phyloP scores from a whole-genome alignment of 1,139 yeast genomes.

The Saccharomycopsis hybrid region DNA sequence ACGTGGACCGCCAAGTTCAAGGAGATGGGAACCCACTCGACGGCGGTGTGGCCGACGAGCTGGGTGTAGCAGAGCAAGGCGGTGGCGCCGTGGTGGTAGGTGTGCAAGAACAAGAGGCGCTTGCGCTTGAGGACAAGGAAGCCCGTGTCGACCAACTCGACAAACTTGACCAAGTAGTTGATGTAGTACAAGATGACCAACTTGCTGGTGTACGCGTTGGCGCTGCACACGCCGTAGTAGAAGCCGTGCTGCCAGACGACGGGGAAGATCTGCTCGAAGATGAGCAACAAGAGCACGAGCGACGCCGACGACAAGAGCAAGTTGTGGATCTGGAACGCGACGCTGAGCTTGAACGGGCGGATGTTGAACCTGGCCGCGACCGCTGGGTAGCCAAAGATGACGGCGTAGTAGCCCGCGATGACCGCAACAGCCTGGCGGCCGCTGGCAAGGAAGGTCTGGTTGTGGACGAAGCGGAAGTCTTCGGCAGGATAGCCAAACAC shows the following conservation, averaged over 20 bases:
- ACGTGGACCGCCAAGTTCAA: constrained; percentile 91
- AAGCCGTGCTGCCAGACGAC: constrained; percentile 72
- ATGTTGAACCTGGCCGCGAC: constrained; percentile 44
- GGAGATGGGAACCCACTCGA: constrained; percentile 91
- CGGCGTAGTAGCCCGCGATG: constrained; percentile 62
- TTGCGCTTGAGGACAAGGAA: constrained; percentile 89
- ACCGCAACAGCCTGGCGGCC: constrained; percentile 61
- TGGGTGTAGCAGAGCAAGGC: constrained; percentile 94
- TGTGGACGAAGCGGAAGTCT: constrained; percentile 63
- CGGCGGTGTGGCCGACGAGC: constrained; percentile 82
- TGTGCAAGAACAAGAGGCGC: constrained; percentile 84
- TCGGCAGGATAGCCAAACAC: constrained; percentile 50
- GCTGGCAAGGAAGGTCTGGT: constrained; percentile 61
- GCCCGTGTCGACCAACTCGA: constrained; percentile 87
- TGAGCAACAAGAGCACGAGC: constrained; percentile 57
- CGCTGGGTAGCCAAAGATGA: constrained; percentile 79
- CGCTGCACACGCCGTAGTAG: constrained; percentile 77
- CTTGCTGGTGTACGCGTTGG: constrained; percentile 77
- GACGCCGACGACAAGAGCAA: constrained; percentile 67
- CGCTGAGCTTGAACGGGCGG: constrained; percentile 66
- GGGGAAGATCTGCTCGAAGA: constrained; percentile 82
- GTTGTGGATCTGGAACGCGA: constrained; percentile 77
- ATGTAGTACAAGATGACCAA: constrained; percentile 78
- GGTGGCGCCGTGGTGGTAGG: constrained; percentile 98
- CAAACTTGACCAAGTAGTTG: constrained; percentile 69